Evolutionary conservation across 2,329 filamentous ascomycete genomes (phyloP).

Genomic region (Allantophomopsis lycopodina): DNA sequence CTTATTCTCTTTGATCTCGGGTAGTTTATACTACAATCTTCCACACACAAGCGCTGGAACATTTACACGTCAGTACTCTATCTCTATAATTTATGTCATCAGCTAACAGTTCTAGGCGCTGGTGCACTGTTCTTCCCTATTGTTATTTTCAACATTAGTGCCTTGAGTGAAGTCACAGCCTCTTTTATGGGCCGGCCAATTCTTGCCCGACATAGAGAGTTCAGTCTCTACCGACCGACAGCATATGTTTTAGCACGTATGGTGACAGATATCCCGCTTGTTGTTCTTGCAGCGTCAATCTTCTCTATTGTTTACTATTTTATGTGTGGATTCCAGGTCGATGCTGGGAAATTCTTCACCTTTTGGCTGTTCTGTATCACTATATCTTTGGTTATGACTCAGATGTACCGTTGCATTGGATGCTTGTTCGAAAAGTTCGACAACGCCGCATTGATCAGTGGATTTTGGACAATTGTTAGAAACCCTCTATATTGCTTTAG

Average conservation of each 20-base stretch:
- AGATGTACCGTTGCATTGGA: not conserved
- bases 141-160: slow-evolving; percentile 1
- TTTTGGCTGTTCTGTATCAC: slow-evolving; percentile 60
- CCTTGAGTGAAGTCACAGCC: slow-evolving; percentile 18
- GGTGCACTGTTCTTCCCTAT: slow-evolving; percentile 15
- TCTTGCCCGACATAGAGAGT: slow-evolving; percentile 18
- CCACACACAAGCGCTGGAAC: slow-evolving; percentile 41
- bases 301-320: slow-evolving; percentile 47
- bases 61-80: slow-evolving; percentile 23
- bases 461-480: slow-evolving; percentile 25
- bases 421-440: slow-evolving; percentile 37
- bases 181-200: slow-evolving; percentile 16
- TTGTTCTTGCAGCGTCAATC: slow-evolving; percentile 52
- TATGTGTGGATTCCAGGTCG: slow-evolving; percentile 38
- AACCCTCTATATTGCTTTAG: slow-evolving; percentile 17
- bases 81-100: too few species aligned
- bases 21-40: slow-evolving; percentile 46
- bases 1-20: slow-evolving; percentile 43
- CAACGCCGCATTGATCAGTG: slow-evolving; percentile 20
- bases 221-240: slow-evolving; percentile 18
- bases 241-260: slow-evolving; percentile 50
- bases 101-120: too few species aligned
- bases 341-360: slow-evolving; percentile 41
- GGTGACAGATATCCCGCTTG: slow-evolving; percentile 73
- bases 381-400: slow-evolving; percentile 34